Base-by-base conservation (phyloP, 768 basidiomycete species). In the Phlebiopsis flavidoalba region DNA sequence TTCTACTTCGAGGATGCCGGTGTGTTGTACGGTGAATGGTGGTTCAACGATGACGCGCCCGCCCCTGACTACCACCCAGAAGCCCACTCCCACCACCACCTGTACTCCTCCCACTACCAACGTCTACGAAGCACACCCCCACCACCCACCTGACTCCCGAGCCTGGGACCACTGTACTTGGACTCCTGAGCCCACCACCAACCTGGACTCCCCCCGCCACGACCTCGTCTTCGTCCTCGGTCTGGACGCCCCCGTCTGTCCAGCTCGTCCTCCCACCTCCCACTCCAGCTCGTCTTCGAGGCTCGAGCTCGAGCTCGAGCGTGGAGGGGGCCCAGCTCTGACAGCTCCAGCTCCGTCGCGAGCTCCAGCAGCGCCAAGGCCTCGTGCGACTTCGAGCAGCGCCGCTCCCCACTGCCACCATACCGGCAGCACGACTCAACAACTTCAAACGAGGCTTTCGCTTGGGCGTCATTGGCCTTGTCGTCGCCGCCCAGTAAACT, bases 1-100 rank as follows among this genome's bases (percentile, higher is more conserved):
- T 89, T 93, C 67, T 83, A 80, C 3, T 8, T 66, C 19, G 65
- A 76, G 50, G 67, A 66, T 43, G 69, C 46, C 1, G 91, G 90
- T 47, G 80, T 87, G 5, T 66, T 92, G 54, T 80, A 79, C 63
- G 87, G 85, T 53, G 65, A 70, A 7, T 93, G 90, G 90, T 77
- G 69, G 63, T 86, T 76, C 74, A 73, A 72, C 60, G 78, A 74
- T 58, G 81, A 68, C 53, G 74, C 49, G n/a, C 40, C 56, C 12
- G 54, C 57, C 17, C 43, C 61, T 26, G 8, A 52, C 57, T 15
- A 58, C 66, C 43, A 63, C 69, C 24, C 57, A 43, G 66, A 50
- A 67, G 36, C 49, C 62, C 35, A 22, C 43, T 22, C 54, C 62
- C 24, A 31, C 53, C n/a, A 57, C 33, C 31, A 64, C 14, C 61